Percentiles rank a stretch among this genome's conserved stretches.
These are phyloP conservation scores for Calonectria crousiana DNA, from an alignment of 2,329 filamentous ascomycete genomes.

Conservation along the genomic window DNA sequence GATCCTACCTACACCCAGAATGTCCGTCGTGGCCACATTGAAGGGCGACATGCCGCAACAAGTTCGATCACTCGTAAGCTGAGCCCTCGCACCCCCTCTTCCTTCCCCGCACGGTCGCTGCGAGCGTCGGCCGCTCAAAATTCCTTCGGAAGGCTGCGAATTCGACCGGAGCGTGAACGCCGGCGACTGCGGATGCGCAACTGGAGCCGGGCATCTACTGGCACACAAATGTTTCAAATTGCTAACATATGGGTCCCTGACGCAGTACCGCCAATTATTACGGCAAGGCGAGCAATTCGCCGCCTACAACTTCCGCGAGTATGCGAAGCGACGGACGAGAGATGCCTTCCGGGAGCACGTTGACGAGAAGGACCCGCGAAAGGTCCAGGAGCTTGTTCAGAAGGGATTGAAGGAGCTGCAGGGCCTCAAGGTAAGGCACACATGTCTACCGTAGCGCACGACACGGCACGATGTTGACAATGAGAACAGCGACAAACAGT, in stretches of 20 bases:
- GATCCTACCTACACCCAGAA: constrained; percentile 49
- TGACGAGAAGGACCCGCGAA: constrained; percentile 77
- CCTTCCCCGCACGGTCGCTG: constrained; percentile 2
- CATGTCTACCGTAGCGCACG: background rate
- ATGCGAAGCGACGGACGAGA: constrained; percentile 88
- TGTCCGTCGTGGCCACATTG: constrained; percentile 54
- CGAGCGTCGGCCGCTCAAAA: constrained; percentile 10
- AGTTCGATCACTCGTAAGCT: constrained; percentile 67
- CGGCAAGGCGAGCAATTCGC: constrained; percentile 89
- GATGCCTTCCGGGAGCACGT: constrained; percentile 91
- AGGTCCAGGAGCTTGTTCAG: constrained; percentile 90
- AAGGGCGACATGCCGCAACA: constrained; percentile 69
- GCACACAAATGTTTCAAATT: background rate
- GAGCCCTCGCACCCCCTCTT: constrained; percentile 33
- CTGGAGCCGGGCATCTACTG: background rate
- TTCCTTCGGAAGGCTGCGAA: background rate
- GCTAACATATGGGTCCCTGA: constrained; percentile 27
- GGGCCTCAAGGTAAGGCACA: constrained; percentile 80
- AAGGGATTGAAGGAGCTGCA: constrained; percentile 89
- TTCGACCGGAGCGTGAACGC: constrained; percentile 21
- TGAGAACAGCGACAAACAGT: constrained; percentile 87
- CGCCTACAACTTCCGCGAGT: constrained; percentile 98
- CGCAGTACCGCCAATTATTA: constrained; percentile 90
- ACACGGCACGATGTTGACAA: constrained; percentile 15
- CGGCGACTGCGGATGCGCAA: background rate